phyloP scores from a whole-genome alignment of 495 filamentous ascomycete species.

The Diplogelasinospora grovesii region DNA sequence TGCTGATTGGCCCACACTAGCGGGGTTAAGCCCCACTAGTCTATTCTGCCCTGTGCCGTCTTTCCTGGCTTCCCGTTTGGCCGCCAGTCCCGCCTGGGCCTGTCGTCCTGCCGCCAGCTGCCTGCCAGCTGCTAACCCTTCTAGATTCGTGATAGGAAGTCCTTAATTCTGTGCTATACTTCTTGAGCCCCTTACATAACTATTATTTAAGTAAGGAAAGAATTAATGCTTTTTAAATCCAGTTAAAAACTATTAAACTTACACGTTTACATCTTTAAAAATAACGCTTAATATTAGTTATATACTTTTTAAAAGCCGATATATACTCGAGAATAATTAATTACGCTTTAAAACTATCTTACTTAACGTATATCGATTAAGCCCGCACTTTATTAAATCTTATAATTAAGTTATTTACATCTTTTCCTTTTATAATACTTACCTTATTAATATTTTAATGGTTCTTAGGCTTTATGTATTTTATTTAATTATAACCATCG shows the following conservation, averaged over 20 bases:
- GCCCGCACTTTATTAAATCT: not conserved
- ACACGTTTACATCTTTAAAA: conserved; percentile 2
- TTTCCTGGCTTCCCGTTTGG: too few relatives aligned
- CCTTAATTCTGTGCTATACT: too few relatives aligned
- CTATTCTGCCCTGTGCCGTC: too few relatives aligned
- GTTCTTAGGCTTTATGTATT: conserved; percentile 2
- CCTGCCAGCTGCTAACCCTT: too few relatives aligned
- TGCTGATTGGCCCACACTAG: too few relatives aligned
- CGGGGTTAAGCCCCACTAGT: too few relatives aligned
- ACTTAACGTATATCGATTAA: not conserved
- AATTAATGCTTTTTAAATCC: not conserved
- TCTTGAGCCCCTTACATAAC: too few relatives aligned
- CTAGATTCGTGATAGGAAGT: too few relatives aligned
- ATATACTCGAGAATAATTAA: conserved; percentile 5
- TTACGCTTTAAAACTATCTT: not conserved
- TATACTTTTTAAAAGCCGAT: not conserved
- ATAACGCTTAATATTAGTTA: too few relatives aligned
- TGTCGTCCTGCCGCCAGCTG: too few relatives aligned
- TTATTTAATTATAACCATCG: conserved; percentile 1
- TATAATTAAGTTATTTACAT: conserved; percentile 3
- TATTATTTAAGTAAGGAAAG: conserved; percentile 5
- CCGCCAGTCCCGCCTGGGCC: too few relatives aligned
- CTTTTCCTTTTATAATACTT: conserved; percentile 5
- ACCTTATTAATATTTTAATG: conserved; percentile 5
- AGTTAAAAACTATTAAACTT: conserved; percentile 6